A percentile compares a stretch with the other conserved stretches of the same genome.
Evolutionary conservation across 2,329 filamentous ascomycete genomes (phyloP).

Genomic region (Incumbomyces lentus): DNA sequence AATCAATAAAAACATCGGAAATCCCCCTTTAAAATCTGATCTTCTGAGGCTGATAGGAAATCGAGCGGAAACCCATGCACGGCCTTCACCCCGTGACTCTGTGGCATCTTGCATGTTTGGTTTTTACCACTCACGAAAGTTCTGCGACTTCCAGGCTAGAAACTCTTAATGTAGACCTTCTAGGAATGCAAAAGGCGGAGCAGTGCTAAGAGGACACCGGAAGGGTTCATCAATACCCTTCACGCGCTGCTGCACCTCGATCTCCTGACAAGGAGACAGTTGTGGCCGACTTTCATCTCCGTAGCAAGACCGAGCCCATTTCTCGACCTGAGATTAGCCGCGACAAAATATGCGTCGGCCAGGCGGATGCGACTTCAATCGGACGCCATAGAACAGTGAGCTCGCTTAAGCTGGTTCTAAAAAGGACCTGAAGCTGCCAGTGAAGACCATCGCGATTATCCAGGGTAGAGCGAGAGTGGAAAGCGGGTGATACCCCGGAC

Average conservation of each 20-base stretch:
- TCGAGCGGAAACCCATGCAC: too few species aligned
- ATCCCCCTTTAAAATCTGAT: not conserved
- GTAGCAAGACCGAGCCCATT: slow-evolving; percentile 3
- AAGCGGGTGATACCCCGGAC: slow-evolving; percentile 7
- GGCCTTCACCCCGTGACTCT: too few species aligned
- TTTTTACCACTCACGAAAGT: too few species aligned
- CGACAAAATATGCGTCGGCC: slow-evolving; percentile 5
- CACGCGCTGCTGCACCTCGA: too few species aligned
- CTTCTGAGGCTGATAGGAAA: too few species aligned
- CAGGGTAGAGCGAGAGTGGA: not conserved
- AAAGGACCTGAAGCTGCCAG: slow-evolving; percentile 6
- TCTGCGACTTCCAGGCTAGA: too few species aligned
- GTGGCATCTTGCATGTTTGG: too few species aligned
- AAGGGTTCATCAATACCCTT: too few species aligned
- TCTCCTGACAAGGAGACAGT: too few species aligned
- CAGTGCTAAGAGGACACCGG: too few species aligned
- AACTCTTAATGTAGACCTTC: too few species aligned
- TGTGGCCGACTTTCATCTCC: not conserved
- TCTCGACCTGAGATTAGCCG: slow-evolving; percentile 3
- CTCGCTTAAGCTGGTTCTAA: slow-evolving; percentile 1
- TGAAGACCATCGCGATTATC: slow-evolving; percentile 4
- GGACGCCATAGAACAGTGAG: not conserved
- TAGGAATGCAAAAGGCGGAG: too few species aligned
- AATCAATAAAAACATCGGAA: slow-evolving; percentile 8
- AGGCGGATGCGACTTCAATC: slow-evolving; percentile 1